Conservation (phyloP, 179 eudicot species). For the Amaranthus tricolor region DNA sequence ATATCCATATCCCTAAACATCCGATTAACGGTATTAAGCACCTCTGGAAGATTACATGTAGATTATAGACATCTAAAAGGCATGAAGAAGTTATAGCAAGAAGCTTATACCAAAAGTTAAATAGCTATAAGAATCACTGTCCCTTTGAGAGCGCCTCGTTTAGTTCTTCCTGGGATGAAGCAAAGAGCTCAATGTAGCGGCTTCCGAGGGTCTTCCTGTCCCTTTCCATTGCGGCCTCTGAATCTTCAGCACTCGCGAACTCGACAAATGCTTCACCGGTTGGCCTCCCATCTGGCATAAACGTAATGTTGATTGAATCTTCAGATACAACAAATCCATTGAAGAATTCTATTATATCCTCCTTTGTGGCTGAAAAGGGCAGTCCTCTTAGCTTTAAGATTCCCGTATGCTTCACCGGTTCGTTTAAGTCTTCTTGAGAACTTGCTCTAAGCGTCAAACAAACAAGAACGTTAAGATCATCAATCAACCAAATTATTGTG, state of each 20-base stretch:
- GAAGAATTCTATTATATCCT: slow-evolving; percentile 72
- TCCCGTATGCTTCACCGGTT: slow-evolving; percentile 61
- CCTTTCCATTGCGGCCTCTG: slow-evolving; percentile 84
- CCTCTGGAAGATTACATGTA: background rate
- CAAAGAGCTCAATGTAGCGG: slow-evolving; percentile 92
- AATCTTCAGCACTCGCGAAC: slow-evolving; percentile 72
- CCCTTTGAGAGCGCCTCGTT: slow-evolving; percentile 71
- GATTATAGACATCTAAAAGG: background rate
- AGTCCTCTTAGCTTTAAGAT: slow-evolving; percentile 81
- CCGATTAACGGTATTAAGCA: background rate
- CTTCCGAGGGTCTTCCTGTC: slow-evolving; percentile 80
- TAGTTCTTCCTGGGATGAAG: slow-evolving; percentile 68
- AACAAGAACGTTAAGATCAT: background rate
- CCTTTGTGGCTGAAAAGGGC: slow-evolving; percentile 74
- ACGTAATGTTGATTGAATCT: slow-evolving; percentile 56
- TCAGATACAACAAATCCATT: slow-evolving; percentile 60
- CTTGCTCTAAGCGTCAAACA: slow-evolving; percentile 23
- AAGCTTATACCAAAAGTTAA: background rate
- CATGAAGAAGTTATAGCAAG: background rate
- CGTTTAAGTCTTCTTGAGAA: slow-evolving; percentile 32
- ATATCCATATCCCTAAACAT: background rate
- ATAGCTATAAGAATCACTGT: slow-evolving; percentile 27
- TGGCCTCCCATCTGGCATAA: slow-evolving; percentile 68
- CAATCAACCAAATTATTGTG: background rate
- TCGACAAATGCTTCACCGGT: slow-evolving; percentile 93